Evolutionary conservation across 2,329 filamentous ascomycete genomes (phyloP).

Genomic region (Plectosphaerella plurivora): DNA sequence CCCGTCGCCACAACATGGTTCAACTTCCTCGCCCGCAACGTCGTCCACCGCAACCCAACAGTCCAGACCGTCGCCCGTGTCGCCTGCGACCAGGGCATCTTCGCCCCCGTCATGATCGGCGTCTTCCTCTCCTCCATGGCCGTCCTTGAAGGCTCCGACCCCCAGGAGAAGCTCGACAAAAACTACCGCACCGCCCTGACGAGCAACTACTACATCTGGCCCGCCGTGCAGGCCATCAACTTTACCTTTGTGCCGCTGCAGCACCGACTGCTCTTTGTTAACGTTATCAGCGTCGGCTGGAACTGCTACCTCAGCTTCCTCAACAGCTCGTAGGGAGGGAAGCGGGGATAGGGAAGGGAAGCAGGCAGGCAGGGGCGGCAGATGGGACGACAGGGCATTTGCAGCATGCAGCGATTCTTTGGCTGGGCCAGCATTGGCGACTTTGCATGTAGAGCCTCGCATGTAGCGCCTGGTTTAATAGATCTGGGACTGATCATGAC

Average conservation of each 20-base stretch:
- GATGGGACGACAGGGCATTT: background rate
- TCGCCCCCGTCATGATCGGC: constrained; percentile 79
- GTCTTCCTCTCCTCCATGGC: constrained; percentile 84
- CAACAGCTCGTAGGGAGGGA: constrained; percentile 38
- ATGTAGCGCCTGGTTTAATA: too few relatives aligned
- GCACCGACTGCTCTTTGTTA: constrained; percentile 81
- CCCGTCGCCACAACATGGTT: constrained; percentile 87
- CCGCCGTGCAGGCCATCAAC: constrained; percentile 77
- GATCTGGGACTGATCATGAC: too few relatives aligned
- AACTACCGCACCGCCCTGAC: constrained; percentile 68
- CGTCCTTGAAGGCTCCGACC: constrained; percentile 63
- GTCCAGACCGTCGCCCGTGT: constrained; percentile 76
- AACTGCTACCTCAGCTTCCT: constrained; percentile 61
- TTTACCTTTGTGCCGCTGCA: constrained; percentile 83
- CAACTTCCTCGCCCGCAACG: constrained; percentile 66
- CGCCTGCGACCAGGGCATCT: constrained; percentile 73
- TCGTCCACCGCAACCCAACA: constrained; percentile 60
- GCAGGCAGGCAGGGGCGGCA: background rate
- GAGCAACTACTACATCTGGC: constrained; percentile 89
- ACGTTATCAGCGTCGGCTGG: constrained; percentile 68
- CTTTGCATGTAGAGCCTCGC: too few relatives aligned
- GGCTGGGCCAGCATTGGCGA: too few relatives aligned
- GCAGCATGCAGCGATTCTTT: too few relatives aligned
- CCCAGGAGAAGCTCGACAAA: constrained; percentile 63
- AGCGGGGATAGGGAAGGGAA: background rate